Evolutionary conservation across 208 protist species (phyloP), one percentile per base, ranked within the genome.

Genomic region (Acanthamoeba castellanii): DNA sequence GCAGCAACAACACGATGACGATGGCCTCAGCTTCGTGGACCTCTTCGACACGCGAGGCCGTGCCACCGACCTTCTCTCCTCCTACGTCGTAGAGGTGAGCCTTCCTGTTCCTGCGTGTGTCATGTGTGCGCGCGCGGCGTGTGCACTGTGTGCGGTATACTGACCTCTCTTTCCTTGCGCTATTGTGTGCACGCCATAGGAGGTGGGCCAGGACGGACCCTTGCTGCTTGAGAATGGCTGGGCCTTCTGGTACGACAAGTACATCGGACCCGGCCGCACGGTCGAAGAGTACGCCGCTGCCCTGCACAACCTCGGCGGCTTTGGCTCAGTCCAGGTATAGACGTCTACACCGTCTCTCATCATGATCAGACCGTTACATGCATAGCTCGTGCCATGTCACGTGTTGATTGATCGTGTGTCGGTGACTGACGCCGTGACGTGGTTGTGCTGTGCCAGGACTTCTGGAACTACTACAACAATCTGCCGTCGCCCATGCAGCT

Each of bases 401-500:
- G 37, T 42, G 37, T 3, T 42, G 1, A 3, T 1, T 3, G 37
- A 42, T 5, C 66, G 27, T 27, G 27, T n/a, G 66, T 18, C 61
- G 22, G 3, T 27, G 61, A n/a, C 22, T 5, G 61, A 68, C 22
- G 3, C 61, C 27, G 22, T n/a, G 16, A 68, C 20, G 20, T 1
- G 20, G 55, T 61, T 25, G 16, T 61, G 11, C 20, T 61, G 11
- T 61, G 11, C 6, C 6, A 78, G 70, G 70, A 78, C 20, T 78
- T 78, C 70, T 78, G 70, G 70, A 78, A 45, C 70, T 78, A 78
- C 37, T 78, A 78, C 70, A 78, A 78, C 70, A 16, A 78, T n/a
- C 30, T 78, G 32, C 70, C 70, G 3, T 78, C 70, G 70, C 70
- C 70, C 30, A 78, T 78, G 70, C 70, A 78, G 20, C 70, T 78